These are phyloP conservation scores for Dalbergia cultrata DNA, from an alignment of 306 rosid species.

Conservation along the genomic window DNA sequence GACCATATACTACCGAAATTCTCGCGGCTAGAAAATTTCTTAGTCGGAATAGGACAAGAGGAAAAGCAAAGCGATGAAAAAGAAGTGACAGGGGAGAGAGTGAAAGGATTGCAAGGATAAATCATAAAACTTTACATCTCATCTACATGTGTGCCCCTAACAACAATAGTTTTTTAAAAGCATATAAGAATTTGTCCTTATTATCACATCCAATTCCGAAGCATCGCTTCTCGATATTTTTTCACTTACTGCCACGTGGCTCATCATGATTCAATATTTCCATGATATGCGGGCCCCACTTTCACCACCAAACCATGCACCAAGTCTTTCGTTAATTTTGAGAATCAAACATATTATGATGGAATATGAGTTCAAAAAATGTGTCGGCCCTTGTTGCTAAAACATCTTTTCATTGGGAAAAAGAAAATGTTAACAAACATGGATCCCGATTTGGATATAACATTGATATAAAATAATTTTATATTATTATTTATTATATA, in stretches of 20 bases:
- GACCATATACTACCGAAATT: not conserved
- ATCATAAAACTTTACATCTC: not conserved
- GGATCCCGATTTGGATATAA: too few relatives aligned
- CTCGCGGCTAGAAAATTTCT: too few relatives aligned
- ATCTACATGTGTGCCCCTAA: not conserved
- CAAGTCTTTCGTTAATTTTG: conserved; percentile 26
- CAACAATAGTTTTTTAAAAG: not conserved
- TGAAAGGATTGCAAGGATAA: not conserved
- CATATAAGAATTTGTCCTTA: not conserved
- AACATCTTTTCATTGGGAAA: too few relatives aligned
- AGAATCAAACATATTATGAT: conserved; percentile 40
- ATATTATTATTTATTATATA: too few relatives aligned
- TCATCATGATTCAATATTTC: conserved; percentile 5
- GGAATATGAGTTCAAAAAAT: not conserved
- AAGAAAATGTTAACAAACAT: too few relatives aligned
- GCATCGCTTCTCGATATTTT: conserved; percentile 30
- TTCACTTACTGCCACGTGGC: conserved; percentile 53
- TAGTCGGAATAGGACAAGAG: too few relatives aligned
- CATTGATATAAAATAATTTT: too few relatives aligned
- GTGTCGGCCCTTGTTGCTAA: not conserved
- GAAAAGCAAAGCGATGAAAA: too few relatives aligned
- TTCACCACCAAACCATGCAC: conserved; percentile 29
- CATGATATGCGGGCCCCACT: conserved; percentile 40
- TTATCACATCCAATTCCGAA: conserved; percentile 39
- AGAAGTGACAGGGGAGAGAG: too few relatives aligned